phyloP scores from a whole-genome alignment of 2,329 filamentous ascomycete genomes.

The Endoconidiophora laricicola region DNA sequence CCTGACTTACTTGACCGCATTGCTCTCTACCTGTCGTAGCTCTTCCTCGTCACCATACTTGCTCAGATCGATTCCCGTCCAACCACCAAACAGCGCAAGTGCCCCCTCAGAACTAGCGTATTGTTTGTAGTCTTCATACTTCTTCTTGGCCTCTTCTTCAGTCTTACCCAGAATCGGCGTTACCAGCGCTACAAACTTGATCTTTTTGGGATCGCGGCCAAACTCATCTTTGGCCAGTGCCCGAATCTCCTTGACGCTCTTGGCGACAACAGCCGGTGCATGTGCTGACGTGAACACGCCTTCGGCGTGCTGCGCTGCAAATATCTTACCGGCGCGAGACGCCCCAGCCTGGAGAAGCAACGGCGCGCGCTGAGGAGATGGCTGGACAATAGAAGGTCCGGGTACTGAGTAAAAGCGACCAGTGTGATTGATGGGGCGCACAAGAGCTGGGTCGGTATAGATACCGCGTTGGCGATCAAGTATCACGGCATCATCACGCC shows the following conservation, averaged over 20 bases:
- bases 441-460: slow-evolving; percentile 34
- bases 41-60: slow-evolving; percentile 50
- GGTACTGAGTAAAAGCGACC: slow-evolving; percentile 45
- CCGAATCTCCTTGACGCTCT: slow-evolving; percentile 46
- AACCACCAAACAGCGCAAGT: slow-evolving; percentile 54
- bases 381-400: slow-evolving; percentile 49
- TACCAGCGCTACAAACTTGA: slow-evolving; percentile 53
- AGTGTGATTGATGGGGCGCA: slow-evolving; percentile 48
- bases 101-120: slow-evolving; percentile 48
- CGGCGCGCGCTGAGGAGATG: slow-evolving; percentile 50
- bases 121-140: slow-evolving; percentile 42
- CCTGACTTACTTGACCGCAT: slow-evolving; percentile 32
- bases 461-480: slow-evolving; percentile 39
- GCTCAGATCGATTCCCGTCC: slow-evolving; percentile 44
- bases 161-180: slow-evolving; percentile 49
- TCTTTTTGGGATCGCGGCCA: slow-evolving; percentile 40
- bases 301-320: slow-evolving; percentile 55
- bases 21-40: slow-evolving; percentile 42
- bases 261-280: slow-evolving; percentile 41
- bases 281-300: slow-evolving; percentile 54
- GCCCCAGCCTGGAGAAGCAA: slow-evolving; percentile 56
- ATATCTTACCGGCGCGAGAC: slow-evolving; percentile 45
- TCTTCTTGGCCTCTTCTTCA: slow-evolving; percentile 47
- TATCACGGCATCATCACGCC: slow-evolving; percentile 49
- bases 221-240: slow-evolving; percentile 28